Conservation (phyloP, 1,284 basidiomycete genomes). For the Cutaneotrichosporon sp. region DNA sequence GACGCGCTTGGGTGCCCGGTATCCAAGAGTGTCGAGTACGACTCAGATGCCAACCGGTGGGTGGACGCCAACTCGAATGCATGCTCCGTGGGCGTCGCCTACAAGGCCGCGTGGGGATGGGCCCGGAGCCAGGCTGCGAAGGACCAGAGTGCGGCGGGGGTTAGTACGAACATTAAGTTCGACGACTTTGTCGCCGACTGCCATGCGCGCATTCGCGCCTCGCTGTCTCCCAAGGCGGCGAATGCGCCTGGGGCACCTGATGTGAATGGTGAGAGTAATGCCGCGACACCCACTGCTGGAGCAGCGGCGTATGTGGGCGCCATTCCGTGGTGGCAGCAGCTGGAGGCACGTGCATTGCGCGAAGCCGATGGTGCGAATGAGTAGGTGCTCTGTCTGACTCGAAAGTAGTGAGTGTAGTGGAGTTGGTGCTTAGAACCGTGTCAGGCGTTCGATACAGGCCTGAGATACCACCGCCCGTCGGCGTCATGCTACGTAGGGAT, state of each 20-base stretch:
- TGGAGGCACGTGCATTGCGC: conserved; percentile 25
- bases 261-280: conserved; percentile 32
- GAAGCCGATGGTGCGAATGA: background rate
- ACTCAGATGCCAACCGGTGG: conserved; percentile 21
- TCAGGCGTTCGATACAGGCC: too few relatives aligned
- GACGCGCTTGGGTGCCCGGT: conserved; percentile 72
- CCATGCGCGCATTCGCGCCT: conserved; percentile 23
- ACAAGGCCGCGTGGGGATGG: conserved; percentile 46
- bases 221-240: conserved; percentile 28
- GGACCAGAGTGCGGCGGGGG: conserved; percentile 3
- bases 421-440: too few relatives aligned
- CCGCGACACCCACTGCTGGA: conserved; percentile 23
- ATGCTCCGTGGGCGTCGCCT: conserved; percentile 45
- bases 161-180: conserved; percentile 2
- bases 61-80: conserved; percentile 39
- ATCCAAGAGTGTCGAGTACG: conserved; percentile 47
- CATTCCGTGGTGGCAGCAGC: conserved; percentile 26
- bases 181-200: conserved; percentile 17
- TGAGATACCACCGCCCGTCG: too few relatives aligned
- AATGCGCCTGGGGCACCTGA: conserved; percentile 12
- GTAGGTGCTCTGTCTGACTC: too few relatives aligned
- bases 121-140: conserved; percentile 19
- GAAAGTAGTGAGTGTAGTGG: too few relatives aligned
- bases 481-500: too few relatives aligned
- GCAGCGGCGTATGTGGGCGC: conserved; percentile 24